Evolutionary conservation across 768 basidiomycete genomes (phyloP), one percentile per base, ranked within the genome.

Genomic region (Amanita muscaria): DNA sequence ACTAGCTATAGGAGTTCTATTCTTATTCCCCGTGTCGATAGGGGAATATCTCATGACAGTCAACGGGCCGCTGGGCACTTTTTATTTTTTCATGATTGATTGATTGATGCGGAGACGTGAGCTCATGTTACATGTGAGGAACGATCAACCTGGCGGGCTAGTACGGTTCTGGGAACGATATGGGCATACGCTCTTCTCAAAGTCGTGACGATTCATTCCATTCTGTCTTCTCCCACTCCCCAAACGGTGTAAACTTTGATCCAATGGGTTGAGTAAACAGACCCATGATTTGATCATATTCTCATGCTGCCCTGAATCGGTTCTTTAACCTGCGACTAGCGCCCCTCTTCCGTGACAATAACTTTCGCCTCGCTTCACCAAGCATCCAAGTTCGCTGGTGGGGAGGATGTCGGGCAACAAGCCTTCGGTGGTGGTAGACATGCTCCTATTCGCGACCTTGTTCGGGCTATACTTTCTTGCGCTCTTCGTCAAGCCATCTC

Each of bases 401-500:
- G n/a, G 12, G 12, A 29, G 12, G 12, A 29, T 29, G 32, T 34
- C 36, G 43, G 34, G 12, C 18, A 25, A 34, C n/a, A 42, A 16
- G 14, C 12, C 43, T 3, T 24, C 6, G 12, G 27, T 36, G 33
- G 27, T 21, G 4, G 25, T 23, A 27, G 44, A 46, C 24, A 19
- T 46, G 11, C 15, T 46, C 25, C 14, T 46, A 19, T 39, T 46
- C 37, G 29, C 35, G 11, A 12, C 29, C 7, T 35, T 46, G 5
- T 46, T 46, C 19, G 19, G 36, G 8, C 21, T 46, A 14, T 36
- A 46, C 29, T 46, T 46, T n/a, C 44, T 46, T 5, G 46, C 45
- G n/a, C 45, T 50, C 15, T 39, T 46, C 34, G 18, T 50, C 31
- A 45, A 41, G 40, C 40, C 49, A 22, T 47, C 44, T 14, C 49